phyloP scores from a whole-genome alignment of 306 rosid genomes.

The Lagenaria siceraria region DNA sequence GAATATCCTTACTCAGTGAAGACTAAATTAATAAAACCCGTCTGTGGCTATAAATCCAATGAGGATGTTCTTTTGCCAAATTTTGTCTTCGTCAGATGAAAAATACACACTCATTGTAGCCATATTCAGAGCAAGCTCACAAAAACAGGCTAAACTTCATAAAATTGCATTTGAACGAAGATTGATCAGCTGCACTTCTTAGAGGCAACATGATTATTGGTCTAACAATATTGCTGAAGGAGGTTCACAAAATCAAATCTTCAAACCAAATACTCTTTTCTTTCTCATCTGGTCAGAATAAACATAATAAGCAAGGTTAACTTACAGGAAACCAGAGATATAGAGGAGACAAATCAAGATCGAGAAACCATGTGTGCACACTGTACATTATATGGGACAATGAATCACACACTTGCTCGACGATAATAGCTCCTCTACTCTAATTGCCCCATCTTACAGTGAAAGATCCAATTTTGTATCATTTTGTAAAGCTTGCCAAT shows the following conservation, averaged over 20 bases:
- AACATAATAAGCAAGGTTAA: neutral
- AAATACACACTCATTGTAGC: neutral
- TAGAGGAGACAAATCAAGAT: neutral
- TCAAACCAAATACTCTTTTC: neutral
- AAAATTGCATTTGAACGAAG: neutral
- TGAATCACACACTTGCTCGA: neutral
- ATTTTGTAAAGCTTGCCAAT: neutral
- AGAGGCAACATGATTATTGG: neutral
- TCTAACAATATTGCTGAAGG: neutral
- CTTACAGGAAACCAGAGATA: neutral
- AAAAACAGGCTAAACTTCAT: neutral
- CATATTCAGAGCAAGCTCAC: neutral
- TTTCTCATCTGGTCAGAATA: neutral
- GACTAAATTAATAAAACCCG: neutral
- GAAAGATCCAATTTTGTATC: neutral
- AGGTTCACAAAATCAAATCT: neutral
- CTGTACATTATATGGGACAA: neutral
- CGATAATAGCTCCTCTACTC: neutral
- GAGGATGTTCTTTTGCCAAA: neutral
- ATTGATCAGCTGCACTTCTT: neutral
- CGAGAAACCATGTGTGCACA: neutral
- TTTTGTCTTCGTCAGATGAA: neutral
- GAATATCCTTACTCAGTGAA: neutral
- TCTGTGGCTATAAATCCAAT: neutral
- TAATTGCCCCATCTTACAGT: neutral